Conservation (phyloP, 2,329 filamentous ascomycete genomes). For the Cladophialophora psammophila region DNA sequence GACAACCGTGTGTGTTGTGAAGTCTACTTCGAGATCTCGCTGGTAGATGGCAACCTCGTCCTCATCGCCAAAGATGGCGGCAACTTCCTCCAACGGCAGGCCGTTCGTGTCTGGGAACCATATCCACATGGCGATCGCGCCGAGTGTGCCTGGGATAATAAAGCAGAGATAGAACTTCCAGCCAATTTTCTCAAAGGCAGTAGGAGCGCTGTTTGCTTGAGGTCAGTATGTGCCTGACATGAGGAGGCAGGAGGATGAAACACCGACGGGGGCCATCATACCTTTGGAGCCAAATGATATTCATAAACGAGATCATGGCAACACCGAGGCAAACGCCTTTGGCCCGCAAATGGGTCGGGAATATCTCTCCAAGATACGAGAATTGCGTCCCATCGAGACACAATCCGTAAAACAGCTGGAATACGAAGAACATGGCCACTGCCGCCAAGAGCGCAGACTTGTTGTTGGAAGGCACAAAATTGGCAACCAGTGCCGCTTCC, state of each 20-base stretch:
- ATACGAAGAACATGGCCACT: conserved; percentile 53
- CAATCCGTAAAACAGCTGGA: conserved; percentile 51
- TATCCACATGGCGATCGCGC: conserved; percentile 39
- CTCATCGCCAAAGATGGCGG: conserved; percentile 41
- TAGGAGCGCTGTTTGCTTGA: conserved; percentile 37
- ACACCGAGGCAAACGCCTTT: conserved; percentile 45
- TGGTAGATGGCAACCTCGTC: conserved; percentile 37
- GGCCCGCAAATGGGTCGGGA: conserved; percentile 51
- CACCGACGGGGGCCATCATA: not conserved
- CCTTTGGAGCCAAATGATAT: conserved; percentile 48
- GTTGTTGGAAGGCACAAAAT: conserved; percentile 47
- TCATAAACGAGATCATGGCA: conserved; percentile 46
- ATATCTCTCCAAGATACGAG: conserved; percentile 56
- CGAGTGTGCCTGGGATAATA: conserved; percentile 42
- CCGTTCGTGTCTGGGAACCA: conserved; percentile 45
- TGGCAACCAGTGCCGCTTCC: conserved; percentile 48
- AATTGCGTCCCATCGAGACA: conserved; percentile 58
- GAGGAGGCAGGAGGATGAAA: not conserved
- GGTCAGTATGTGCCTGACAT: not conserved
- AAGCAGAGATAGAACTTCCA: conserved; percentile 53
- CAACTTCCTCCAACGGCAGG: conserved; percentile 44
- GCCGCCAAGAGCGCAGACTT: conserved; percentile 44
- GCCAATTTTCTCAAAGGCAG: conserved; percentile 43
- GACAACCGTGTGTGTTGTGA: conserved; percentile 29
- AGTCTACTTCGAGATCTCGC: conserved; percentile 32